phyloP scores from a whole-genome alignment of 257 asterid species.

The Solanum chiquidenum region DNA sequence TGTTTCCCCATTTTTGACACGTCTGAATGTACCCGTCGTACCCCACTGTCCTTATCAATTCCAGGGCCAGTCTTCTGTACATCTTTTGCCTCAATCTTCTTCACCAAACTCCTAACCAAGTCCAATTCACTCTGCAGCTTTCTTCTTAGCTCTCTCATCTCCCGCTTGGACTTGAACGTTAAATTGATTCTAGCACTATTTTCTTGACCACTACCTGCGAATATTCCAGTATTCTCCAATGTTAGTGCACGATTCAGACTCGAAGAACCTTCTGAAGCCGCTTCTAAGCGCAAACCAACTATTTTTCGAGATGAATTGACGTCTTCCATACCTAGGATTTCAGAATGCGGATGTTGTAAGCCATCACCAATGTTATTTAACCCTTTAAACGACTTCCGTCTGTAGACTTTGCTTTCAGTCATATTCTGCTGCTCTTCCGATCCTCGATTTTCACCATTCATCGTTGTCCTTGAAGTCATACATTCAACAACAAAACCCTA shows the following conservation, averaged over 20 bases:
- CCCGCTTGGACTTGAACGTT: constrained; percentile 52
- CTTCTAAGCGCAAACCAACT: constrained; percentile 21
- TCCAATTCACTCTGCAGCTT: constrained; percentile 70
- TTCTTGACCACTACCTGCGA: constrained; percentile 31
- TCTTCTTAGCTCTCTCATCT: constrained; percentile 55
- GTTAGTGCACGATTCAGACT: constrained; percentile 9
- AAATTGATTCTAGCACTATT: constrained; percentile 46
- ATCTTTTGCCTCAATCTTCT: constrained; percentile 54
- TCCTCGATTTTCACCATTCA: constrained; percentile 51
- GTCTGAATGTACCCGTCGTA: constrained; percentile 12
- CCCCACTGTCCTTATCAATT: constrained; percentile 16
- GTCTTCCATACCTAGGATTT: constrained; percentile 30
- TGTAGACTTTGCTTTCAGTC: constrained; percentile 56
- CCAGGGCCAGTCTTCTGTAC: constrained; percentile 22
- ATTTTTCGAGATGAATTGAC: constrained; percentile 16
- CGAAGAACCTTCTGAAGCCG: constrained; percentile 37
- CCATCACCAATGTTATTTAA: constrained; percentile 20
- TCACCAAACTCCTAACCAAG: constrained; percentile 50
- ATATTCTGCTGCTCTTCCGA: constrained; percentile 37
- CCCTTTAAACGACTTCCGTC: constrained; percentile 56
- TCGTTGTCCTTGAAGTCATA: constrained; percentile 22
- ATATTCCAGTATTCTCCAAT: constrained; percentile 12
- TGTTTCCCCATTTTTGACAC: constrained; percentile 21
- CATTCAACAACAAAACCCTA: constrained; percentile 14
- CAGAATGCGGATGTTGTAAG: constrained; percentile 21